Percentiles rank a stretch among this genome's conserved stretches.
Conservation (phyloP, 1,139 yeast genomes). For the Protomyces inouyei region DNA sequence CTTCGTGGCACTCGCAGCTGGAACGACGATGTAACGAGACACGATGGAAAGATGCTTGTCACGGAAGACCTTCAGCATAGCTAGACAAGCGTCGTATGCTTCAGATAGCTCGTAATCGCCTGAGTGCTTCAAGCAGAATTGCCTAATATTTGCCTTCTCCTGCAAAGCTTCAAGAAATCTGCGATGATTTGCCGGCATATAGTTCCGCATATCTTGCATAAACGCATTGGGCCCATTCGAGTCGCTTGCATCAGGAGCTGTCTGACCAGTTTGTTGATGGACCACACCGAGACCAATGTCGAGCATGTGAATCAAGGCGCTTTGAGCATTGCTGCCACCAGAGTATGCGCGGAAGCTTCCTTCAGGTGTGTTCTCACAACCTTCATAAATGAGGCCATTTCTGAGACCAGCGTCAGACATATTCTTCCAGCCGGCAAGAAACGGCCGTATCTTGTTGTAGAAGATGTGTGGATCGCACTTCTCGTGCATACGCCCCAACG, state of each 20-base stretch:
- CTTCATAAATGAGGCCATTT: slow-evolving; percentile 36
- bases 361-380: slow-evolving; percentile 43
- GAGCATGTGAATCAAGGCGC: slow-evolving; percentile 78
- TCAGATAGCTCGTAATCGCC: slow-evolving; percentile 49
- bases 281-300: slow-evolving; percentile 71
- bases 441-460: slow-evolving; percentile 81
- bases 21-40: slow-evolving; percentile 75
- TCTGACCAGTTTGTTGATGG: slow-evolving; percentile 58
- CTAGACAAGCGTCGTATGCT: slow-evolving; percentile 83
- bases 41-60: slow-evolving; percentile 92
- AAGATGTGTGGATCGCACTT: slow-evolving; percentile 93
- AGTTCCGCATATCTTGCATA: slow-evolving; percentile 74
- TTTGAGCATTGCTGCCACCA: slow-evolving; percentile 94
- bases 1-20: slow-evolving; percentile 47
- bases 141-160: slow-evolving; percentile 55
- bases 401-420: slow-evolving; percentile 85
- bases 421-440: slow-evolving; percentile 88
- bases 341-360: slow-evolving; percentile 55
- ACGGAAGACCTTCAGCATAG: slow-evolving; percentile 81
- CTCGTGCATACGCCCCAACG: slow-evolving; percentile 79
- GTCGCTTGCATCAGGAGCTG: slow-evolving; percentile 41
- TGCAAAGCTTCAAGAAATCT: slow-evolving; percentile 62
- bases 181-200: slow-evolving; percentile 85
- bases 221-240: slow-evolving; percentile 48
- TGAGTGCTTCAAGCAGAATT: slow-evolving; percentile 53